Percentiles rank a stretch among this genome's conserved stretches.
These are phyloP conservation scores for Penicillium sp. DNA, from an alignment of 2,329 filamentous ascomycete genomes.

Conservation along the genomic window DNA sequence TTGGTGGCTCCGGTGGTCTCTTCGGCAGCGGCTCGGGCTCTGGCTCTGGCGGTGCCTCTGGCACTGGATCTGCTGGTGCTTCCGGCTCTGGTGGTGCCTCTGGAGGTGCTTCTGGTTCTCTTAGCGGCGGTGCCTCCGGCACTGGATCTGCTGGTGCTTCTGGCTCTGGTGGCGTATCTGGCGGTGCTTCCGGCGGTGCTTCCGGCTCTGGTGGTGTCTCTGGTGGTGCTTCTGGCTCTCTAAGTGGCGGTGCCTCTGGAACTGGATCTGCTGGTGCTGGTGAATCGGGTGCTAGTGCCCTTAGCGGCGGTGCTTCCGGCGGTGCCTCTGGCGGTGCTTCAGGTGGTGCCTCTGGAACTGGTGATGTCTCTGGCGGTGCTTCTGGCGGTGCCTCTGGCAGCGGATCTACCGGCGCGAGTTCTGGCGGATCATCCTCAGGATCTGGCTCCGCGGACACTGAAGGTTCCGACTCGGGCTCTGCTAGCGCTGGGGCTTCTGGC, in stretches of 20 bases:
- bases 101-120: neutral
- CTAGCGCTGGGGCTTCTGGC: slow-evolving; percentile 18
- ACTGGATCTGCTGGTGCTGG: slow-evolving; percentile 7
- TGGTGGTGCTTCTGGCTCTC: neutral
- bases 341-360: slow-evolving; percentile 2
- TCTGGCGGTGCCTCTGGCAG: neutral
- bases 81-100: slow-evolving; percentile 4
- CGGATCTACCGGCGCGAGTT: slow-evolving; percentile 2
- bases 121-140: neutral
- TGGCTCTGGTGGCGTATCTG: slow-evolving; percentile 3
- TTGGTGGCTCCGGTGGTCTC: neutral
- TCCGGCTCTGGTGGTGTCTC: slow-evolving; percentile 1
- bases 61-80: neutral
- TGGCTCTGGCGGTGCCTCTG: neutral
- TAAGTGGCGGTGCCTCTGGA: slow-evolving; percentile 2
- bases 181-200: neutral
- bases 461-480: slow-evolving; percentile 15
- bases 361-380: neutral
- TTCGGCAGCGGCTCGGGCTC: neutral
- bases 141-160: neutral
- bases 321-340: slow-evolving; percentile 3
- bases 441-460: slow-evolving; percentile 7
- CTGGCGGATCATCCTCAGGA: neutral
- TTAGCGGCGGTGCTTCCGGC: neutral
- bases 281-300: neutral